Base-by-base conservation (phyloP, 169 alveolate species). In the Toxoplasma gondii region DNA sequence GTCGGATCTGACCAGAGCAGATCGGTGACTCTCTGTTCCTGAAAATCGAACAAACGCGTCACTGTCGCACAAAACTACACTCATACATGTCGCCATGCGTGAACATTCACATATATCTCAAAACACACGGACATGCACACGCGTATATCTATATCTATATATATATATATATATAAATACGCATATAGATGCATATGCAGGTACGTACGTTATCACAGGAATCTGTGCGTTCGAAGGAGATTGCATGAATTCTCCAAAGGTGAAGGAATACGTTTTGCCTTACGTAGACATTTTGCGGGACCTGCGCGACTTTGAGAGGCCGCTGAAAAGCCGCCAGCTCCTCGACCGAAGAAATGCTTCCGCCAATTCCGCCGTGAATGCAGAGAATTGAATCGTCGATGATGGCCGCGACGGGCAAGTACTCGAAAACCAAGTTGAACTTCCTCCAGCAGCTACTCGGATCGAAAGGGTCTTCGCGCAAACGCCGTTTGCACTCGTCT, bases 311-410 rank as follows among this genome's bases (percentile, higher is more conserved):
- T 88, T 98, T 98, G 64, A 99, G 95, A 34, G 99, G 99, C 88
- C 99, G 96, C 96, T 96, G 96, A 43, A 99, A 94, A 53, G 95
- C 95, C 58, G 98, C 98, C 70, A 99, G 98, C 95, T 99, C 99
- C 74, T 97, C 98, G 88, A 98, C 96, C 78, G 95, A 94, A 88
- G 98, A 96, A 81, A 99, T 96, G 45, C 98, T 96, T 70, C 99
- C 98, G 27, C 99, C 99, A 67, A 99, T 98, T 45, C 99, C 99
- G 38, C 99, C 99, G 96, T 99, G 99, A 7, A 99, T 97, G 95
- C 99, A 99, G 36, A 99, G 97, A 87, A 99, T 99, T 94, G 98
- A 97, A 83, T 99, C 99, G 49, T 99, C 99, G 81, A 99, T 99
- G 41, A 99, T 96, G 34, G 99, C 99, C 27, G 99, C 99, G 43